Percentiles rank a stretch among this genome's conserved stretches.
These are phyloP conservation scores for Wickerhamomyces bisporus DNA, from an alignment of 805 yeast species.

Conservation along the genomic window DNA sequence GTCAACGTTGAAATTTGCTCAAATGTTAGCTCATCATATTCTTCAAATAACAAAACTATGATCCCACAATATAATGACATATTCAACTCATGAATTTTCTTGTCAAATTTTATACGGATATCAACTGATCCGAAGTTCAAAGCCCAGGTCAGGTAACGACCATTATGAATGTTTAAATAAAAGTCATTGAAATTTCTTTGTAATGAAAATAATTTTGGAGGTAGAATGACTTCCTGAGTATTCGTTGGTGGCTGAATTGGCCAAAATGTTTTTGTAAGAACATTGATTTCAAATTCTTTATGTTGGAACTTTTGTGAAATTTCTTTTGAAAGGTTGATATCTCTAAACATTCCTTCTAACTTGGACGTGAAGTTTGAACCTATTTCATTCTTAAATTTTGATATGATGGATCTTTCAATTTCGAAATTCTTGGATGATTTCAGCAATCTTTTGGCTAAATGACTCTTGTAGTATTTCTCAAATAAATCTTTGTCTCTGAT, in stretches of 20 bases:
- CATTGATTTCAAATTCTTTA: slow-evolving; percentile 40
- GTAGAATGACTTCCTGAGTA: slow-evolving; percentile 32
- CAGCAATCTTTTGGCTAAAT: slow-evolving; percentile 73
- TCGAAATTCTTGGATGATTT: slow-evolving; percentile 44
- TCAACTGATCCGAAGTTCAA: slow-evolving; percentile 83
- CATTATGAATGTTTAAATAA: slow-evolving; percentile 47
- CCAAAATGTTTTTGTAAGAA: slow-evolving; percentile 64
- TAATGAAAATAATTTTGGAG: slow-evolving; percentile 38
- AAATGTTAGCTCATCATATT: slow-evolving; percentile 47
- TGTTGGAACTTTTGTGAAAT: slow-evolving; percentile 37
- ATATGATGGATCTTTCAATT: slow-evolving; percentile 63
- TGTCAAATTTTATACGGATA: slow-evolving; percentile 62
- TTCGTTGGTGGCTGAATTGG: slow-evolving; percentile 42
- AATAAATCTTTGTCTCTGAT: slow-evolving; percentile 81
- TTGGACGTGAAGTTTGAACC: slow-evolving; percentile 77
- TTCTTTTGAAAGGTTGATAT: slow-evolving; percentile 56
- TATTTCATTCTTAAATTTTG: slow-evolving; percentile 65
- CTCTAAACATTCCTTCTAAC: slow-evolving; percentile 83
- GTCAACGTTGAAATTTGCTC: slow-evolving; percentile 62
- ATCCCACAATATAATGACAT: slow-evolving; percentile 80
- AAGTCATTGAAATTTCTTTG: slow-evolving; percentile 43
- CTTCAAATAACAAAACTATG: slow-evolving; percentile 68
- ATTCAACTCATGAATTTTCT: slow-evolving; percentile 68
- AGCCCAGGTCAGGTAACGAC: slow-evolving; percentile 69
- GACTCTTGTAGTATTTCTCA: slow-evolving; percentile 80